These are phyloP conservation scores for Albugo laibachii DNA, from an alignment of 352 stramenopile species.

Conservation along the genomic window DNA sequence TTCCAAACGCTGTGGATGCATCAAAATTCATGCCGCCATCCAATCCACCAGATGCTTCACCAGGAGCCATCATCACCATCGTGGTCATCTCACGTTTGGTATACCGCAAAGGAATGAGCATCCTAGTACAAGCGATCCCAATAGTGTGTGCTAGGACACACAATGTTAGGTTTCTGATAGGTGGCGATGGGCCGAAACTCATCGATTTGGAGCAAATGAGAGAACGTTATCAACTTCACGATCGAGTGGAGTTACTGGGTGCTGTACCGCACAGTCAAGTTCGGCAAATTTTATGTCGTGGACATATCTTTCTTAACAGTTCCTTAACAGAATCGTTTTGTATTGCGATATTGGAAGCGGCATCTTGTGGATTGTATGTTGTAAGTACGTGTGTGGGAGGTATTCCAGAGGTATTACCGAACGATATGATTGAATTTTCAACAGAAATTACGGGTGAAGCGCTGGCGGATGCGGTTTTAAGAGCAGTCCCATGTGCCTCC, in stretches of 20 bases:
- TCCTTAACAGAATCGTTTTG: conserved; percentile 98
- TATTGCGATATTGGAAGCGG: conserved; percentile 95
- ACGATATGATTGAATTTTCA: conserved; percentile 81
- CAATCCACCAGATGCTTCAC: neutral
- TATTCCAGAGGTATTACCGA: conserved; percentile 91
- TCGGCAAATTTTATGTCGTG: conserved; percentile 78
- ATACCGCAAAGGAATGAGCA: conserved; percentile 94
- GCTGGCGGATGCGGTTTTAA: conserved; percentile 53
- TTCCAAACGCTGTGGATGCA: conserved; percentile 94
- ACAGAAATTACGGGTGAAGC: conserved; percentile 53
- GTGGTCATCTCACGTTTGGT: conserved; percentile 92
- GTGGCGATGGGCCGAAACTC: conserved; percentile 89
- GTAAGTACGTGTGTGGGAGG: conserved; percentile 92
- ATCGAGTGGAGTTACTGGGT: conserved; percentile 88
- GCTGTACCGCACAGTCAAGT: conserved; percentile 85
- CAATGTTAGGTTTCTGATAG: conserved; percentile 90
- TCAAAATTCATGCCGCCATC: conserved; percentile 81
- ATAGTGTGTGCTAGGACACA: conserved; percentile 70
- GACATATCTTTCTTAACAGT: conserved; percentile 96
- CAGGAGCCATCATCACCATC: conserved; percentile 57
- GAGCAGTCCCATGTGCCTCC: conserved; percentile 22
- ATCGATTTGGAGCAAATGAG: conserved; percentile 92
- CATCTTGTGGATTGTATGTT: conserved; percentile 86
- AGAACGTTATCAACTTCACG: conserved; percentile 87
- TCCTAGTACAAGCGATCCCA: conserved; percentile 83